Evolutionary conservation across 2,329 filamentous ascomycete genomes (phyloP).

Genomic region (Phaeosphaeriaceae sp.): DNA sequence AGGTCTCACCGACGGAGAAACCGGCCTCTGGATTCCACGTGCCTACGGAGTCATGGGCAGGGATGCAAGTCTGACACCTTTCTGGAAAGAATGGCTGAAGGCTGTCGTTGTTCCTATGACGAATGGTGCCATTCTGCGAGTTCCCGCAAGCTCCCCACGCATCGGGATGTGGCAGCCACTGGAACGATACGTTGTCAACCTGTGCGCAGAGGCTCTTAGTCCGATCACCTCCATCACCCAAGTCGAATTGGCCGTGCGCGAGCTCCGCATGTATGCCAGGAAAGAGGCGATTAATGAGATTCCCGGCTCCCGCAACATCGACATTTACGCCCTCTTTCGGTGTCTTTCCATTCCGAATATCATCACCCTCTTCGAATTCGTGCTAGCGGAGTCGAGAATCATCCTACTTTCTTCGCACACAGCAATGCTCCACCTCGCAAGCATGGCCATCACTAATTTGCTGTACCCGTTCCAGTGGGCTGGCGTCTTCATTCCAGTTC

Average conservation of each 20-base stretch:
- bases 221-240: slow-evolving; percentile 94
- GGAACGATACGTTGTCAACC: slow-evolving; percentile 94
- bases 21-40: slow-evolving; percentile 92
- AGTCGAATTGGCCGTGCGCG: slow-evolving; percentile 87
- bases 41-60: slow-evolving; percentile 92
- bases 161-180: slow-evolving; percentile 95
- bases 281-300: slow-evolving; percentile 94
- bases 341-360: slow-evolving; percentile 91
- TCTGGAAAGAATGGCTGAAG: slow-evolving; percentile 99
- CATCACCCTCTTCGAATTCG: slow-evolving; percentile 90
- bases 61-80: slow-evolving; percentile 81
- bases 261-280: slow-evolving; percentile 88
- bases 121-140: slow-evolving; percentile 79
- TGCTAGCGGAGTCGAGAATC: slow-evolving; percentile 90
- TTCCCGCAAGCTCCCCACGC: slow-evolving; percentile 87
- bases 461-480: slow-evolving; percentile 93
- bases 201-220: slow-evolving; percentile 93
- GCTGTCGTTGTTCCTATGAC: slow-evolving; percentile 96
- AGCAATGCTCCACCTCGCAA: slow-evolving; percentile 93
- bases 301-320: slow-evolving; percentile 87
- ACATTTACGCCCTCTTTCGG: slow-evolving; percentile 91
- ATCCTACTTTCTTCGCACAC: slow-evolving; percentile 96
- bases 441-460: slow-evolving; percentile 82
- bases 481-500: slow-evolving; percentile 90
- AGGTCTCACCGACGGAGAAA: slow-evolving; percentile 92